These are phyloP conservation scores for Silene coronaria DNA, from an alignment of 179 eudicot species.

Conservation along the genomic window DNA sequence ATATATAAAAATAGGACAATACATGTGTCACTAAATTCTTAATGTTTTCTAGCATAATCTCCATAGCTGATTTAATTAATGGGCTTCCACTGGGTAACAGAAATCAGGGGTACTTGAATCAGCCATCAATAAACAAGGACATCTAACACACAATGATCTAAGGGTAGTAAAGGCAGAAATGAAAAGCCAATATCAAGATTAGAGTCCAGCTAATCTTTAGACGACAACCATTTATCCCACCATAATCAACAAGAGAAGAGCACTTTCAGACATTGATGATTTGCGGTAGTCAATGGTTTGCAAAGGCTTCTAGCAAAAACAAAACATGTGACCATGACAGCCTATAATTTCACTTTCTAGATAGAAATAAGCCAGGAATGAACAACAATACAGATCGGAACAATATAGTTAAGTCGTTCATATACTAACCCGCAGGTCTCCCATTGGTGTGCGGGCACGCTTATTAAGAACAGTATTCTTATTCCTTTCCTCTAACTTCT, in stretches of 20 bases:
- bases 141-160: background rate
- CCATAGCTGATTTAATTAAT: background rate
- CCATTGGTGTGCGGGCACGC: conserved; percentile 77
- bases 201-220: conserved; percentile 7
- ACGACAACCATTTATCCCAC: background rate
- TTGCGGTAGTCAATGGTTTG: background rate
- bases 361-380: background rate
- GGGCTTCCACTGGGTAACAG: background rate
- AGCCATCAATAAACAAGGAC: background rate
- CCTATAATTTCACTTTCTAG: background rate
- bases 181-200: background rate
- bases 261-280: background rate
- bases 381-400: background rate
- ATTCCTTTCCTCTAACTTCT: conserved; percentile 60
- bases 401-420: background rate
- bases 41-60: too few relatives aligned
- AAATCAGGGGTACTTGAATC: background rate
- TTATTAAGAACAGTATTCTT: conserved; percentile 59
- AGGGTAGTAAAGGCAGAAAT: background rate
- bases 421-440: conserved; percentile 69
- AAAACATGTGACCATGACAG: background rate
- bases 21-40: too few relatives aligned
- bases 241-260: background rate
- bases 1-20: too few relatives aligned
- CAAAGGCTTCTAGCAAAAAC: background rate